These are phyloP conservation scores for Candida sojae DNA, from an alignment of 1,139 yeast genomes.

Conservation along the genomic window DNA sequence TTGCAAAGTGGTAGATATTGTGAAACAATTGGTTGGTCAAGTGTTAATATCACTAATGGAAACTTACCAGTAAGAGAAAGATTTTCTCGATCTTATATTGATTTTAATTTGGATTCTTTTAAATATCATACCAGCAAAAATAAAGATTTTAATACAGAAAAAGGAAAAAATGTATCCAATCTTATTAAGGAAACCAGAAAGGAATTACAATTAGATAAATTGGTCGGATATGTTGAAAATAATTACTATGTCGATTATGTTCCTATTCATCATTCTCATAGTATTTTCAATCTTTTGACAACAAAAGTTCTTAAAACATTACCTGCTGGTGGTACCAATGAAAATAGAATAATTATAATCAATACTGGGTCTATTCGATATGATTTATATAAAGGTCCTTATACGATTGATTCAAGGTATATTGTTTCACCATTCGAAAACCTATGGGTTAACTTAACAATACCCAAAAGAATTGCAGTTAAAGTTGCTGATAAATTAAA, in stretches of 20 bases:
- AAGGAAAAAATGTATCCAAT: constrained; percentile 52
- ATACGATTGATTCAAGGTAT: constrained; percentile 76
- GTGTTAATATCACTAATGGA: constrained; percentile 43
- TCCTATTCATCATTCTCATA: constrained; percentile 60
- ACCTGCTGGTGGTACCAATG: constrained; percentile 11
- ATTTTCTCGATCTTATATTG: constrained; percentile 70
- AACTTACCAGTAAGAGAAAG: constrained; percentile 17
- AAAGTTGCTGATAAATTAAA: constrained; percentile 53
- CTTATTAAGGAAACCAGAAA: constrained; percentile 47
- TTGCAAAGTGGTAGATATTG: constrained; percentile 90
- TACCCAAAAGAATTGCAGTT: constrained; percentile 54
- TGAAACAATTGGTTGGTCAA: constrained; percentile 88
- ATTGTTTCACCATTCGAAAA: constrained; percentile 87
- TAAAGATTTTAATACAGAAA: constrained; percentile 43
- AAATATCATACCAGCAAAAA: constrained; percentile 52
- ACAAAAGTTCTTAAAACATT: constrained; percentile 63
- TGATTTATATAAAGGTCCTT: constrained; percentile 84
- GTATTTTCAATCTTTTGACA: constrained; percentile 62
- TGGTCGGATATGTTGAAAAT: constrained; percentile 63
- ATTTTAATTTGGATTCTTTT: constrained; percentile 74
- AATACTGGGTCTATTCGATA: constrained; percentile 91
- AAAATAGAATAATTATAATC: constrained; percentile 63
- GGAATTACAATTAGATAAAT: constrained; percentile 54
- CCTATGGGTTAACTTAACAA: constrained; percentile 64
- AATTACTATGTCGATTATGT: constrained; percentile 72